Conservation (phyloP, 495 filamentous ascomycete genomes). For the Cenococcum geophilum region DNA sequence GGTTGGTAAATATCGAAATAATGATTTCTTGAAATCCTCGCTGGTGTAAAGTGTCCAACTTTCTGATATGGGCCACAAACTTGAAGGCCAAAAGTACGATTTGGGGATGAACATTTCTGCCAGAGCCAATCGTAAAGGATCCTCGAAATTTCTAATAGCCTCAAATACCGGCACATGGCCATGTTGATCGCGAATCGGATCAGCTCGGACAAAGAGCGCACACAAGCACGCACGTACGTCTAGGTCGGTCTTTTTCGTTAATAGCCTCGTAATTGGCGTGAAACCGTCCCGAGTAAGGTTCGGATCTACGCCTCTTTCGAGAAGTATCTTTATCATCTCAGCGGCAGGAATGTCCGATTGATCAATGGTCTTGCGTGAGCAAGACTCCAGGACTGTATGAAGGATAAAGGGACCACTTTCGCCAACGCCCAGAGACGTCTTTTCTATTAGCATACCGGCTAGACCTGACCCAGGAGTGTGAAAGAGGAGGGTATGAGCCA, state of each 20-base stretch:
- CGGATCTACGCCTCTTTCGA: background rate
- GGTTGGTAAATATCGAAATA: background rate
- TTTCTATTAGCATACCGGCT: background rate
- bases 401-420: background rate
- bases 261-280: background rate
- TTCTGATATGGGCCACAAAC: background rate
- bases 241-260: background rate
- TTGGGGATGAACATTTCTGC: background rate
- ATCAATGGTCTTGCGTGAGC: background rate
- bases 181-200: background rate
- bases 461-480: slow-evolving; percentile 5
- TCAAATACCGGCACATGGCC: background rate
- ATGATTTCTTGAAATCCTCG: background rate
- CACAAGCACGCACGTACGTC: background rate
- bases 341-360: background rate
- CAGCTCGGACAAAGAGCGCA: background rate
- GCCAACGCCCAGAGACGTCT: background rate
- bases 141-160: background rate
- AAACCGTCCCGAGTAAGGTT: background rate
- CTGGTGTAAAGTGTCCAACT: background rate
- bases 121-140: background rate
- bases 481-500: background rate
- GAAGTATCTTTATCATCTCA: background rate
- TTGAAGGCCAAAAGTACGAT: background rate
- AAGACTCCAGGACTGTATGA: background rate